Conservation (phyloP, 495 filamentous ascomycete genomes). For the Pyrenopolyporus hunteri region DNA sequence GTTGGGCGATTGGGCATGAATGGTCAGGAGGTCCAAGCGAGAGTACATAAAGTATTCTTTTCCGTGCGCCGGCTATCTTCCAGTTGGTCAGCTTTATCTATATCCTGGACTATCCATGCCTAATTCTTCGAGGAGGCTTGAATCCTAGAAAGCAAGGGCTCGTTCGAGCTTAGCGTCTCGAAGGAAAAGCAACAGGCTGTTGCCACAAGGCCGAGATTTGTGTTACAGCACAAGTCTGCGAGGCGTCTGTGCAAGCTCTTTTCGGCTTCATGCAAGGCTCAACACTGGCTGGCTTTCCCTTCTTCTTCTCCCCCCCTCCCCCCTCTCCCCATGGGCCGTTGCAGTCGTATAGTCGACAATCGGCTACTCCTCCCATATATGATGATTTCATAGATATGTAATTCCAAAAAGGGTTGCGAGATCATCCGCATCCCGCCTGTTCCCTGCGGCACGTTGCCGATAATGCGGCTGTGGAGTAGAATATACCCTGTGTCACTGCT, state of each 20-base stretch:
- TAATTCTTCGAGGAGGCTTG: slow-evolving; percentile 38
- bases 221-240: slow-evolving; percentile 41
- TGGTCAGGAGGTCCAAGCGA: slow-evolving; percentile 48
- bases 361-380: slow-evolving; percentile 43
- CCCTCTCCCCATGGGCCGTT: slow-evolving; percentile 11
- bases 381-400: slow-evolving; percentile 40
- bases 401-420: slow-evolving; percentile 16
- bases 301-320: not conserved
- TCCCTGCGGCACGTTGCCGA: slow-evolving; percentile 29
- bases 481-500: slow-evolving; percentile 15
- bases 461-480: slow-evolving; percentile 35
- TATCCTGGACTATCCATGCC: slow-evolving; percentile 43
- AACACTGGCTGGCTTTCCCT: slow-evolving; percentile 14
- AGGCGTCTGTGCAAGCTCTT: slow-evolving; percentile 38
- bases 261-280: slow-evolving; percentile 41
- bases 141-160: slow-evolving; percentile 39
- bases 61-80: slow-evolving; percentile 46
- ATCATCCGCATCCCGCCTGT: slow-evolving; percentile 21
- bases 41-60: slow-evolving; percentile 39
- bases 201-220: slow-evolving; percentile 40
- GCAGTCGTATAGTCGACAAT: slow-evolving; percentile 10
- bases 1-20: slow-evolving; percentile 46
- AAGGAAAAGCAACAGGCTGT: slow-evolving; percentile 21
- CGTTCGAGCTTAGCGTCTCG: slow-evolving; percentile 38
- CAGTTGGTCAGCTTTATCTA: slow-evolving; percentile 47